Evolutionary conservation across 306 rosid species (phyloP).

Genomic region (Clitoria ternatea): DNA sequence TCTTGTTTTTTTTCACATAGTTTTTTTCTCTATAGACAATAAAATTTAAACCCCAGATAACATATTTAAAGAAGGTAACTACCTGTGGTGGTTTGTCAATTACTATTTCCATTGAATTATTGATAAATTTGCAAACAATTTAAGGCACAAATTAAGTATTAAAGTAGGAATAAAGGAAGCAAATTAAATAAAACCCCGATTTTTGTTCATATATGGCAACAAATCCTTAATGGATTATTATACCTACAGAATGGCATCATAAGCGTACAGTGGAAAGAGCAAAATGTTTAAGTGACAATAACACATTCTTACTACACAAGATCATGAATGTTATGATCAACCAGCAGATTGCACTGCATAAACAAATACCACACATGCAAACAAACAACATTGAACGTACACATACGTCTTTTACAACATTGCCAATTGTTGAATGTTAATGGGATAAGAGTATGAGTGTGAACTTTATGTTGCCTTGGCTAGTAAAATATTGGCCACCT

Average conservation of each 20-base stretch:
- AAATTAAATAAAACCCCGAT: no score
- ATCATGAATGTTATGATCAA: background rate
- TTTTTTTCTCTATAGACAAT: no score
- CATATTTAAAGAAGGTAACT: no score
- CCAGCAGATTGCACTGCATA: background rate
- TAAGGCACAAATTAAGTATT: no score
- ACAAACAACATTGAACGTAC: background rate
- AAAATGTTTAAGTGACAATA: constrained; percentile 4
- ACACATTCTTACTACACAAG: constrained; percentile 6
- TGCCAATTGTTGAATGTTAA: constrained; percentile 73
- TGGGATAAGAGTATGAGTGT: constrained; percentile 63
- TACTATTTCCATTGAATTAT: no score
- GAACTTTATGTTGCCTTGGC: constrained; percentile 53
- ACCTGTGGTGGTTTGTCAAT: no score
- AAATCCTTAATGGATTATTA: background rate
- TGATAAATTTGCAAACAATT: no score
- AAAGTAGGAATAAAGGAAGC: no score
- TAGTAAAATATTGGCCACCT: constrained; percentile 53
- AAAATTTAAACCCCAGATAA: no score
- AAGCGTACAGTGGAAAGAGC: background rate
- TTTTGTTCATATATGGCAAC: background rate
- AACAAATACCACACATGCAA: background rate
- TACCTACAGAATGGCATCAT: background rate
- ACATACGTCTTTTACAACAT: constrained; percentile 25
- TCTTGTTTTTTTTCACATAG: no score